phyloP scores from a whole-genome alignment of 129 eudicot species.

The Silybum marianum region DNA sequence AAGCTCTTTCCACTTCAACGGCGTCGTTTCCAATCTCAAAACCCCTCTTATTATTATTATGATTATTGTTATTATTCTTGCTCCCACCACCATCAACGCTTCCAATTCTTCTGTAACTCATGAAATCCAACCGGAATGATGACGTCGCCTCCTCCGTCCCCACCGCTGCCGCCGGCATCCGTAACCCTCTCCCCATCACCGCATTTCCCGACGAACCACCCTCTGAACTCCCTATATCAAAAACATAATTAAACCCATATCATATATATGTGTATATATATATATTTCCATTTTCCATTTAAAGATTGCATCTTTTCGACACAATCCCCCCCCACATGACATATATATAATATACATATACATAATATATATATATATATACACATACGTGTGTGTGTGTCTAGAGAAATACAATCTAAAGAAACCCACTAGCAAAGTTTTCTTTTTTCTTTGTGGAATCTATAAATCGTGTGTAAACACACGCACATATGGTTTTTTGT shows the following conservation, averaged over 20 bases:
- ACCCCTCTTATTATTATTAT: conserved; percentile 23
- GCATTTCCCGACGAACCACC: conserved; percentile 76
- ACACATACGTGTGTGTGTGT: neutral
- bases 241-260: neutral
- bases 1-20: conserved; percentile 55
- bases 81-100: conserved; percentile 20
- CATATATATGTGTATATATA: too few species aligned
- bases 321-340: too few species aligned
- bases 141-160: conserved; percentile 63
- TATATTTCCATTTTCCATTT: neutral
- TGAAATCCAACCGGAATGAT: conserved; percentile 57
- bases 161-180: conserved; percentile 36
- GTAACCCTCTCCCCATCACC: conserved; percentile 48
- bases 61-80: conserved; percentile 26
- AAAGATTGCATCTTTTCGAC: neutral
- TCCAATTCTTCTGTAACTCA: conserved; percentile 39
- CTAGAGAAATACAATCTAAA: neutral
- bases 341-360: neutral
- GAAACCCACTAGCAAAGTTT: neutral
- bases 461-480: neutral
- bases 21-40: conserved; percentile 49
- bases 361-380: neutral
- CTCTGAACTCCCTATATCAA: conserved; percentile 61
- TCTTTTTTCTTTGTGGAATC: neutral
- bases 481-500: conserved; percentile 10